Evolutionary conservation across 345 rosid species (phyloP).

Genomic region (Aquilaria malaccensis): DNA sequence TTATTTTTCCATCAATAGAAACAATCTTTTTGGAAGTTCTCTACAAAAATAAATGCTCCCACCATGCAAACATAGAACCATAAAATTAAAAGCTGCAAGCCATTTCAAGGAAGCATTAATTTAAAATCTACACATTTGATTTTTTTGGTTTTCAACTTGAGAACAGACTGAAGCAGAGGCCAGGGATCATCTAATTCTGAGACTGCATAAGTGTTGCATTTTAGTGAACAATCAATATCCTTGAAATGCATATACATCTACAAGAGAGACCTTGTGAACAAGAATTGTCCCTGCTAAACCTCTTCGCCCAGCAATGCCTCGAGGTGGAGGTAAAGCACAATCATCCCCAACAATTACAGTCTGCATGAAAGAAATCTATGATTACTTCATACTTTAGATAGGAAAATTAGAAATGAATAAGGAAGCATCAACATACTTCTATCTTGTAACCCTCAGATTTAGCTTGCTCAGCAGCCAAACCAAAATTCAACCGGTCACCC

Average conservation of each 20-base stretch:
- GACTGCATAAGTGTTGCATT: too few relatives aligned
- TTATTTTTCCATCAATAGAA: too few relatives aligned
- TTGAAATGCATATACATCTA: constrained; percentile 1
- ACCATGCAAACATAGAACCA: too few relatives aligned
- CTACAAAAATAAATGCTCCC: too few relatives aligned
- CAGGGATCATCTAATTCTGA: too few relatives aligned
- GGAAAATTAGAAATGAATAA: neutral
- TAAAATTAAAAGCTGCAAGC: too few relatives aligned
- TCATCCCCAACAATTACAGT: constrained; percentile 94
- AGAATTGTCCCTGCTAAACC: constrained; percentile 96
- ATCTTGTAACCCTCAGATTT: constrained; percentile 94
- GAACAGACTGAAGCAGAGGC: too few relatives aligned
- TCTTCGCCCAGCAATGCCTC: constrained; percentile 87
- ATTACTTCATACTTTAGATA: neutral
- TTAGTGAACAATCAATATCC: too few relatives aligned
- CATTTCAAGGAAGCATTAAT: too few relatives aligned
- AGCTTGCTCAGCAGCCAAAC: constrained; percentile 99
- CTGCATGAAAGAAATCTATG: constrained; percentile 31
- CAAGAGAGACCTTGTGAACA: constrained; percentile 67
- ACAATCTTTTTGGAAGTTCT: too few relatives aligned
- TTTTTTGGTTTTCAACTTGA: too few relatives aligned
- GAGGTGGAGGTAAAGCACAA: constrained; percentile 93
- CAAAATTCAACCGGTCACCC: constrained; percentile 94
- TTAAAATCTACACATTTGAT: too few relatives aligned
- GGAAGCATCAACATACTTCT: constrained; percentile 45